Conservation (phyloP, 2,329 filamentous ascomycete species). For the Saccharata proteae region DNA sequence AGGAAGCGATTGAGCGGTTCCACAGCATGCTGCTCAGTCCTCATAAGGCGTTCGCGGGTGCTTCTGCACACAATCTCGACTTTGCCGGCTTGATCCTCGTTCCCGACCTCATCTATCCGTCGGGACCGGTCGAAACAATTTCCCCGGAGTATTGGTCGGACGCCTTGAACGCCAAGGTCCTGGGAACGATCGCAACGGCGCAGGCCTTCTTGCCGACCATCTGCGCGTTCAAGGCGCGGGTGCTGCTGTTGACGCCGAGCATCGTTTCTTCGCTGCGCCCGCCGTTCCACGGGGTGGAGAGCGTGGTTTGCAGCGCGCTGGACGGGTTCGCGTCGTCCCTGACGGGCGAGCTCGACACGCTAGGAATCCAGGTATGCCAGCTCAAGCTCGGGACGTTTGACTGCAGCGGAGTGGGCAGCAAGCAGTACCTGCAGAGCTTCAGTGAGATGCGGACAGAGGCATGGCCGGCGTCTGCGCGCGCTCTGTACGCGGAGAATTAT, state of each 20-base stretch:
- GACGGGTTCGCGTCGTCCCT: conserved; percentile 74
- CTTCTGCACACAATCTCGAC: conserved; percentile 61
- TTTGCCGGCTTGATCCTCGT: conserved; percentile 75
- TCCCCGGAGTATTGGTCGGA: conserved; percentile 76
- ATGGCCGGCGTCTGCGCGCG: conserved; percentile 24
- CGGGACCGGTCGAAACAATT: conserved; percentile 74
- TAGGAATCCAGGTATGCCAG: conserved; percentile 70
- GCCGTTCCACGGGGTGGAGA: conserved; percentile 75
- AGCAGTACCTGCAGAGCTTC: conserved; percentile 26
- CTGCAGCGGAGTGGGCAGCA: conserved; percentile 49
- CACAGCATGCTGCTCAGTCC: conserved; percentile 59
- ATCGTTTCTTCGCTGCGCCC: conserved; percentile 71
- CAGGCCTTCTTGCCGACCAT: conserved; percentile 63
- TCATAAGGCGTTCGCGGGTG: conserved; percentile 63
- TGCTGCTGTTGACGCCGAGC: conserved; percentile 67
- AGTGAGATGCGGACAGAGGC: conserved; percentile 22
- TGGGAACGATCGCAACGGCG: conserved; percentile 78
- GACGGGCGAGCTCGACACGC: conserved; percentile 62
- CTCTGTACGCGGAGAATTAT: conserved; percentile 26
- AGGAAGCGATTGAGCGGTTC: conserved; percentile 59
- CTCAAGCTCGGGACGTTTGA: conserved; percentile 89
- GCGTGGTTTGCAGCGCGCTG: conserved; percentile 74
- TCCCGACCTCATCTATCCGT: conserved; percentile 65
- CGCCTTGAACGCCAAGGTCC: conserved; percentile 80
- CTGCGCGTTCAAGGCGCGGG: conserved; percentile 45